phyloP scores from a whole-genome alignment of 306 rosid genomes.

The Albizia julibrissin region DNA sequence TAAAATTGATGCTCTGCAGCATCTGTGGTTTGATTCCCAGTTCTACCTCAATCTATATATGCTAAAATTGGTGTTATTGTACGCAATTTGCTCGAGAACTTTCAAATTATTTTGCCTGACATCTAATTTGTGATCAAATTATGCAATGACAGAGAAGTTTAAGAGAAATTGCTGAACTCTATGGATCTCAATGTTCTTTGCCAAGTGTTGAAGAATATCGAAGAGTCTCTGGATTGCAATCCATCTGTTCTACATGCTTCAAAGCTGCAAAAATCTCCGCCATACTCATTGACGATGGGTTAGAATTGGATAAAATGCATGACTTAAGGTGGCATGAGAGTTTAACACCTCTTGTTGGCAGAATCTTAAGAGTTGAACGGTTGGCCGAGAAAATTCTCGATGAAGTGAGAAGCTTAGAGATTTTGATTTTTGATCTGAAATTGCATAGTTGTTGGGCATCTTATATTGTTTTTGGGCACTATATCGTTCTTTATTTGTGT shows the following conservation, averaged over 20 bases:
- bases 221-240: slow-evolving; percentile 61
- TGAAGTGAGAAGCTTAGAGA: slow-evolving; percentile 51
- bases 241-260: slow-evolving; percentile 67
- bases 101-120: slow-evolving; percentile 22
- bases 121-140: slow-evolving; percentile 18
- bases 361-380: slow-evolving; percentile 76
- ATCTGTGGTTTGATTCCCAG: not conserved
- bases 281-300: slow-evolving; percentile 83
- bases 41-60: not conserved
- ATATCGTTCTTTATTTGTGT: not conserved
- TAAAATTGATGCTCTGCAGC: not conserved
- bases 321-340: slow-evolving; percentile 72
- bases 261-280: slow-evolving; percentile 72
- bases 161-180: slow-evolving; percentile 73
- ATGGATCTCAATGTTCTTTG: slow-evolving; percentile 63
- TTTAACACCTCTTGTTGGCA: slow-evolving; percentile 66
- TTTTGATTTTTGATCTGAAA: slow-evolving; percentile 24
- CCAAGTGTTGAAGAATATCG: slow-evolving; percentile 68
- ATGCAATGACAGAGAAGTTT: slow-evolving; percentile 67
- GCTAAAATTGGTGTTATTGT: not conserved
- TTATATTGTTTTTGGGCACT: not conserved
- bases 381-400: slow-evolving; percentile 80
- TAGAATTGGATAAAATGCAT: slow-evolving; percentile 58
- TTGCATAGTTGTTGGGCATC: slow-evolving; percentile 23
- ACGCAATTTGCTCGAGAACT: not conserved